phyloP scores from a whole-genome alignment of 1,284 basidiomycete species.

The Ganoderma lingzhi region DNA sequence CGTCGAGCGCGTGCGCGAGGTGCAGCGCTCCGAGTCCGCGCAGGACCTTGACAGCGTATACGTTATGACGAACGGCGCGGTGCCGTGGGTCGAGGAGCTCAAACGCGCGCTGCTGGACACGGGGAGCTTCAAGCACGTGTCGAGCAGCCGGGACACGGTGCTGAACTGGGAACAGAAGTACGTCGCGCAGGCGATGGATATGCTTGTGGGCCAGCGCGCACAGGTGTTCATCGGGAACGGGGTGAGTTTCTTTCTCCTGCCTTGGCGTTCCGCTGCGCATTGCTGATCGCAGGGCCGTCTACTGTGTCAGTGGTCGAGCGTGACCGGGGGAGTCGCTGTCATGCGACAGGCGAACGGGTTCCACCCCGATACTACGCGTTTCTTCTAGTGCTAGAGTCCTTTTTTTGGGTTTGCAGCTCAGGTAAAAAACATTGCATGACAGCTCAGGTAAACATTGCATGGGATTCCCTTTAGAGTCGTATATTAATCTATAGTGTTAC shows the following conservation, averaged over 20 bases:
- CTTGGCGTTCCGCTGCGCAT: background rate
- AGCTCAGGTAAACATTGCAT: slow-evolving; percentile 40
- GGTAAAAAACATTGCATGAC: slow-evolving; percentile 41
- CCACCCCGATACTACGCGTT: slow-evolving; percentile 36
- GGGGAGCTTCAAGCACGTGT: slow-evolving; percentile 36
- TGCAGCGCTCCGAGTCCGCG: slow-evolving; percentile 40
- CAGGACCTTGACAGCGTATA: slow-evolving; percentile 51
- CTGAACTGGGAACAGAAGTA: slow-evolving; percentile 50
- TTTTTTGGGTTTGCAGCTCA: background rate
- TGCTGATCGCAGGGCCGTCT: background rate
- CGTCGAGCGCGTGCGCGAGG: slow-evolving; percentile 49
- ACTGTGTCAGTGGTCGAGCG: slow-evolving; percentile 63
- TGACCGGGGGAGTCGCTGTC: slow-evolving; percentile 63
- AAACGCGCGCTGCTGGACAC: slow-evolving; percentile 45
- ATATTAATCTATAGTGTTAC: no score
- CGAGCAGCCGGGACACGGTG: slow-evolving; percentile 47
- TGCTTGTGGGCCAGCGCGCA: slow-evolving; percentile 53
- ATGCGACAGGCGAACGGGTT: slow-evolving; percentile 55
- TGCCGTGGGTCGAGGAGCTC: slow-evolving; percentile 50
- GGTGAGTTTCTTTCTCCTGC: slow-evolving; percentile 37
- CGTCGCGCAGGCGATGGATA: slow-evolving; percentile 51
- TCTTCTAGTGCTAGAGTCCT: slow-evolving; percentile 31
- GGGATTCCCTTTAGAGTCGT: slow-evolving; percentile 50
- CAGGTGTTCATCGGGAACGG: slow-evolving; percentile 59
- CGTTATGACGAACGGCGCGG: slow-evolving; percentile 64